phyloP scores from a whole-genome alignment of 805 yeast genomes.

The Wickerhamomyces chambardii region DNA sequence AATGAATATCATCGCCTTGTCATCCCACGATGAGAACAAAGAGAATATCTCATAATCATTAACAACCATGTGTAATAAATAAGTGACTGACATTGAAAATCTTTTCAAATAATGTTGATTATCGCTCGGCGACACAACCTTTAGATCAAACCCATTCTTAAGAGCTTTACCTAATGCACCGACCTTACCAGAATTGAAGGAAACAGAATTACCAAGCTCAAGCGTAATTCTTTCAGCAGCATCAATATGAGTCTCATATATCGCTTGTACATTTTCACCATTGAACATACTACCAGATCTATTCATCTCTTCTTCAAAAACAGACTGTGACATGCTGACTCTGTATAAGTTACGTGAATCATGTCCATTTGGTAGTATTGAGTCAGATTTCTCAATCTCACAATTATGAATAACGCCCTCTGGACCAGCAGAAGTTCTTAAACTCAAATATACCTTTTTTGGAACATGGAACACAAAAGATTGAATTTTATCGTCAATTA shows the following conservation, averaged over 20 bases:
- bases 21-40: slow-evolving; percentile 56
- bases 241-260: slow-evolving; percentile 69
- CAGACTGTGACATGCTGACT: slow-evolving; percentile 59
- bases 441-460: slow-evolving; percentile 60
- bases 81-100: slow-evolving; percentile 49
- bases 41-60: slow-evolving; percentile 72
- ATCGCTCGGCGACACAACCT: slow-evolving; percentile 39
- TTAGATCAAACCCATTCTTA: slow-evolving; percentile 72
- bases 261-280: slow-evolving; percentile 49
- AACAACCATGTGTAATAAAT: slow-evolving; percentile 59
- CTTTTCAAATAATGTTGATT: slow-evolving; percentile 43
- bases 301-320: slow-evolving; percentile 43
- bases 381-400: slow-evolving; percentile 46
- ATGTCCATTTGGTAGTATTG: slow-evolving; percentile 63
- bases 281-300: slow-evolving; percentile 57
- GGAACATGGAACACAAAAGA: slow-evolving; percentile 66
- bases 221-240: slow-evolving; percentile 69
- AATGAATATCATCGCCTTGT: slow-evolving; percentile 39
- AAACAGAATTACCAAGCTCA: slow-evolving; percentile 66
- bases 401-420: slow-evolving; percentile 36
- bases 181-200: slow-evolving; percentile 58
- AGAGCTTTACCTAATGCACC: slow-evolving; percentile 84
- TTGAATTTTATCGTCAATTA: slow-evolving; percentile 67
- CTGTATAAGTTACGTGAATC: slow-evolving; percentile 45
- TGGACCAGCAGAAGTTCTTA: slow-evolving; percentile 39